Evolutionary conservation across 2,329 filamentous ascomycete genomes (phyloP).

Genomic region (Coniochaeta ligniaria): DNA sequence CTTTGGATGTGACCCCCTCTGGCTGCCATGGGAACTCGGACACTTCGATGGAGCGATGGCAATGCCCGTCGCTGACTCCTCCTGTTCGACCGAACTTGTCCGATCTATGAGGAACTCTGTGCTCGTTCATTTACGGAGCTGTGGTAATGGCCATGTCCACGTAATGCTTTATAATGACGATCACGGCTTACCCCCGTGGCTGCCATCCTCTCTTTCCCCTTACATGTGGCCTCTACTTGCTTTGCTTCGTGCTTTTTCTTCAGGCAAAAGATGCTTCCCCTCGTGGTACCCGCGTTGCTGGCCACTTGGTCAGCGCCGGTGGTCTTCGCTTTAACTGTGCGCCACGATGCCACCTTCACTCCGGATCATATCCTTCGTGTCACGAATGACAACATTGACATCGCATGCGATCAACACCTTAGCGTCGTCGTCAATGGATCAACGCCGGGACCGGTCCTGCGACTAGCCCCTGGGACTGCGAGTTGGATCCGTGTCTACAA

Average conservation of each 20-base stretch:
- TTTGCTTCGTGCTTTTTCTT: neutral
- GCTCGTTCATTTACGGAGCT: neutral
- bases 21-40: neutral
- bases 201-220: neutral
- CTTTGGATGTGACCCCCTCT: neutral
- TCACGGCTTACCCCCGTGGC: neutral
- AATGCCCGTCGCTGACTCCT: neutral
- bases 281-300: neutral
- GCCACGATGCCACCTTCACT: conserved; percentile 20
- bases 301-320: neutral
- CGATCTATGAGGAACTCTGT: neutral
- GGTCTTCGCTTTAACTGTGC: neutral
- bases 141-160: neutral
- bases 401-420: conserved; percentile 33
- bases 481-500: conserved; percentile 55
- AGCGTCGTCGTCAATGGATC: conserved; percentile 44
- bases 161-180: neutral
- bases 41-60: neutral
- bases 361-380: conserved; percentile 41
- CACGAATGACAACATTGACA: conserved; percentile 29
- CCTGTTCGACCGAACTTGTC: neutral
- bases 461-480: conserved; percentile 34
- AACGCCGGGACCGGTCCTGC: conserved; percentile 40
- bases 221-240: neutral
- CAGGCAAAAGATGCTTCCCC: neutral